These are phyloP conservation scores for Chenopodium quinoa DNA, from an alignment of 148 eudicot genomes.

Conservation along the genomic window DNA sequence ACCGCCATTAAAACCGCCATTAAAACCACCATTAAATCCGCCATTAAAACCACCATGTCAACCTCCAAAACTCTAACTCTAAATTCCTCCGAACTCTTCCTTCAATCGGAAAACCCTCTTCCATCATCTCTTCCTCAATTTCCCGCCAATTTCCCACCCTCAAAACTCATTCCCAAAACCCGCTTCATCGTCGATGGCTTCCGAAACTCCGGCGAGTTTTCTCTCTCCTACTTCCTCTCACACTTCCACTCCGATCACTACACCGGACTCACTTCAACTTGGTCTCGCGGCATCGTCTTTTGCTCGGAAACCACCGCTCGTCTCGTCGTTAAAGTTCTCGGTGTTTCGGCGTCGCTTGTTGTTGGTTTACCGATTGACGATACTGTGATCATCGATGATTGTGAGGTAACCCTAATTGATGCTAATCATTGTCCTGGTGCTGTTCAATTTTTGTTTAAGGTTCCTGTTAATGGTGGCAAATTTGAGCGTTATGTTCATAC, in stretches of 20 bases:
- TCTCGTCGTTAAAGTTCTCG: constrained; percentile 50
- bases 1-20: too few relatives aligned
- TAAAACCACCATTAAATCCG: neutral
- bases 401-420: constrained; percentile 65
- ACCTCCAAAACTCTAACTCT: constrained; percentile 58
- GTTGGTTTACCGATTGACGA: constrained; percentile 38
- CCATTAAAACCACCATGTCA: constrained; percentile 28
- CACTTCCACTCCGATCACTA: constrained; percentile 99
- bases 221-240: constrained; percentile 81
- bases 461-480: constrained; percentile 40
- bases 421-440: constrained; percentile 99
- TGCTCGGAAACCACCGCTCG: constrained; percentile 65
- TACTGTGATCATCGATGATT: constrained; percentile 54
- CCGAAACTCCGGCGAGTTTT: constrained; percentile 58
- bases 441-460: constrained; percentile 73
- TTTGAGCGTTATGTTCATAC: constrained; percentile 84
- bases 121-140: constrained; percentile 44
- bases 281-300: constrained; percentile 72
- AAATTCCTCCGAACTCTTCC: constrained; percentile 45
- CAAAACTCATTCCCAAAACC: constrained; percentile 79
- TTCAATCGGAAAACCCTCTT: constrained; percentile 29
- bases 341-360: constrained; percentile 35
- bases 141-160: constrained; percentile 58
- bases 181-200: constrained; percentile 86
- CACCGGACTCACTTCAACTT: constrained; percentile 59